Evolutionary conservation across 805 yeast species (phyloP).

Genomic region (Starmerella bombi): DNA sequence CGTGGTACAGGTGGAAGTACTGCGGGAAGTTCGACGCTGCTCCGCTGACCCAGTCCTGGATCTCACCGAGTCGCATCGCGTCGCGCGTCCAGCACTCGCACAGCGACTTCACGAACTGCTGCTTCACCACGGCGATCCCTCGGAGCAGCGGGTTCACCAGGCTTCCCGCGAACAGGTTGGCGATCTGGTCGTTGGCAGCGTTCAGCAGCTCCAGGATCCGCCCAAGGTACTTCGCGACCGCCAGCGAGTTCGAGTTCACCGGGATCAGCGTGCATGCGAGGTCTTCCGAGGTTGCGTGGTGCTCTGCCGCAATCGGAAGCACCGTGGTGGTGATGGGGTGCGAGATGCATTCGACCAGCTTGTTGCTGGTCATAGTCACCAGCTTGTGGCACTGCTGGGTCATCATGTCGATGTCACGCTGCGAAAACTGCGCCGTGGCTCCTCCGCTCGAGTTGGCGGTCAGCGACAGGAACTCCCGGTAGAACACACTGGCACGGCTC

Average conservation of each 20-base stretch:
- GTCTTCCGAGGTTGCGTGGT: slow-evolving; percentile 2
- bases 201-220: slow-evolving; percentile 35
- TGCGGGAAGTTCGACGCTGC: slow-evolving; percentile 25
- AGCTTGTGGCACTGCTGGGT: slow-evolving; percentile 8
- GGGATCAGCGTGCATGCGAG: slow-evolving; percentile 46
- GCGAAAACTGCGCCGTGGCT: slow-evolving; percentile 3
- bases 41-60: slow-evolving; percentile 31
- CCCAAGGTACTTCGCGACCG: slow-evolving; percentile 42
- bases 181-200: slow-evolving; percentile 33
- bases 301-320: slow-evolving; percentile 15
- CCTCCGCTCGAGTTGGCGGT: slow-evolving; percentile 5
- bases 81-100: slow-evolving; percentile 43
- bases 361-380: slow-evolving; percentile 1
- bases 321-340: slow-evolving; percentile 7
- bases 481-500: slow-evolving; percentile 16
- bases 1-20: slow-evolving; percentile 31
- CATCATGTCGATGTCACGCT: slow-evolving; percentile 3
- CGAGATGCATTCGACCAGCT: slow-evolving; percentile 10
- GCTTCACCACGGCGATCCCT: slow-evolving; percentile 25
- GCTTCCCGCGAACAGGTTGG: slow-evolving; percentile 4
- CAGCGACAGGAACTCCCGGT: slow-evolving; percentile 19
- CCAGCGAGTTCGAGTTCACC: slow-evolving; percentile 48
- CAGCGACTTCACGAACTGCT: slow-evolving; percentile 36
- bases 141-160: slow-evolving; percentile 5
- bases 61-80: slow-evolving; percentile 27